Evolutionary conservation across 495 filamentous ascomycete genomes (phyloP).

Genomic region (Penicillium malachiteum): DNA sequence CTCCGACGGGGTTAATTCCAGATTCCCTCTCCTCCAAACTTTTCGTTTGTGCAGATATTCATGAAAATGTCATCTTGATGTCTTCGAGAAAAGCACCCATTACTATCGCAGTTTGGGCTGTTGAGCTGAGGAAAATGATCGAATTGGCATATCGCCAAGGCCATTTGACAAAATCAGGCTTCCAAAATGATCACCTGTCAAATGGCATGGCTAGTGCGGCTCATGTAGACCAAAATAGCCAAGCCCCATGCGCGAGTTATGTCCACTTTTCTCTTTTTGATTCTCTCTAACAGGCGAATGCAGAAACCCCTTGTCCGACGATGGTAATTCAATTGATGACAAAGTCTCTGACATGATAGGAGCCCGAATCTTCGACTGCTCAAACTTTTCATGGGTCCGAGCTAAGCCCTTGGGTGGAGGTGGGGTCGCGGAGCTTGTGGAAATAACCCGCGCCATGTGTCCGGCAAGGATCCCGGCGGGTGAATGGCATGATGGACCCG

Average conservation of each 20-base stretch:
- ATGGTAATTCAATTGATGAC: background rate
- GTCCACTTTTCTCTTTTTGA: background rate
- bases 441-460: background rate
- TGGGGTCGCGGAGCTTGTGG: background rate
- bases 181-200: too few species aligned
- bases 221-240: background rate
- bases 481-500: background rate
- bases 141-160: too few species aligned
- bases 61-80: too few species aligned
- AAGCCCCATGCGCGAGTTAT: background rate
- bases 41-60: background rate
- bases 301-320: background rate
- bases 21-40: background rate
- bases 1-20: background rate
- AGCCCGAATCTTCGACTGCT: background rate
- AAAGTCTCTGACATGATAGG: background rate
- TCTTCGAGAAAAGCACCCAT: too few species aligned
- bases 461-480: background rate
- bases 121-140: too few species aligned
- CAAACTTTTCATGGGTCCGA: background rate
- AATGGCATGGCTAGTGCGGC: too few species aligned
- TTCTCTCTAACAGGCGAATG: background rate
- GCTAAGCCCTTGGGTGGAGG: background rate
- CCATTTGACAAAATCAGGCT: too few species aligned
- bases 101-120: too few species aligned